These are phyloP conservation scores for Colletotrichum plurivorum DNA, from an alignment of 2,329 filamentous ascomycete species.

Conservation along the genomic window DNA sequence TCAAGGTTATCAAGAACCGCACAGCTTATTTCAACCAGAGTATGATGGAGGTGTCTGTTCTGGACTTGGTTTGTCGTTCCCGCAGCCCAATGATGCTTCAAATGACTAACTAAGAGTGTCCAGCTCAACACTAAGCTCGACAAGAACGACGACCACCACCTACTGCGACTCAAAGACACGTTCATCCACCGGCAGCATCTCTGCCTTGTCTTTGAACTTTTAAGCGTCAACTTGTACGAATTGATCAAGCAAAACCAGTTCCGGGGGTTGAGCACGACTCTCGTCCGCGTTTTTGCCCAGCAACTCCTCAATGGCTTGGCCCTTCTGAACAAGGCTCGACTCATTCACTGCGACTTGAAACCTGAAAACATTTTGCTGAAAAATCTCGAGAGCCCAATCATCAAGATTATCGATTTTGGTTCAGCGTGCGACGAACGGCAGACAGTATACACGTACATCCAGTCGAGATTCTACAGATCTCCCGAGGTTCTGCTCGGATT, in stretches of 20 bases:
- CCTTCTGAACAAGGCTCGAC: constrained; percentile 92
- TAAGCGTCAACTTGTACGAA: constrained; percentile 98
- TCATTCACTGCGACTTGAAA: constrained; percentile 98
- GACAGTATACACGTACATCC: constrained; percentile 99
- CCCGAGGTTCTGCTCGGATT: constrained; percentile 96
- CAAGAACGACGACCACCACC: constrained; percentile 98
- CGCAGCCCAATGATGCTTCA: neutral
- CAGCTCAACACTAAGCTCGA: constrained; percentile 98
- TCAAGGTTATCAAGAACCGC: constrained; percentile 99
- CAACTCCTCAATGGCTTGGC: constrained; percentile 94
- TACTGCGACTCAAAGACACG: constrained; percentile 94
- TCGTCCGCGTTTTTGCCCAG: constrained; percentile 97
- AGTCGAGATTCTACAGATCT: constrained; percentile 97
- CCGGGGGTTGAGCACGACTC: constrained; percentile 93
- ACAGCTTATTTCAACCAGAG: constrained; percentile 99
- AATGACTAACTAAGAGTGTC: constrained; percentile 26
- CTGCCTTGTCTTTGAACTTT: constrained; percentile 94
- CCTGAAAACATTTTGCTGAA: constrained; percentile 98
- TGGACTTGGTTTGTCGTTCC: constrained; percentile 80
- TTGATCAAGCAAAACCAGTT: constrained; percentile 99
- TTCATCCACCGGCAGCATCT: constrained; percentile 98
- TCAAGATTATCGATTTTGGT: constrained; percentile 99
- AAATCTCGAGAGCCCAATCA: constrained; percentile 98
- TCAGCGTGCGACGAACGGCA: constrained; percentile 98
- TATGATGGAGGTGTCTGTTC: constrained; percentile 99